Evolutionary conservation across 2,329 filamentous ascomycete species (phyloP), one percentile per base, ranked within the genome.

Genomic region (Monosporascus cannonballus): DNA sequence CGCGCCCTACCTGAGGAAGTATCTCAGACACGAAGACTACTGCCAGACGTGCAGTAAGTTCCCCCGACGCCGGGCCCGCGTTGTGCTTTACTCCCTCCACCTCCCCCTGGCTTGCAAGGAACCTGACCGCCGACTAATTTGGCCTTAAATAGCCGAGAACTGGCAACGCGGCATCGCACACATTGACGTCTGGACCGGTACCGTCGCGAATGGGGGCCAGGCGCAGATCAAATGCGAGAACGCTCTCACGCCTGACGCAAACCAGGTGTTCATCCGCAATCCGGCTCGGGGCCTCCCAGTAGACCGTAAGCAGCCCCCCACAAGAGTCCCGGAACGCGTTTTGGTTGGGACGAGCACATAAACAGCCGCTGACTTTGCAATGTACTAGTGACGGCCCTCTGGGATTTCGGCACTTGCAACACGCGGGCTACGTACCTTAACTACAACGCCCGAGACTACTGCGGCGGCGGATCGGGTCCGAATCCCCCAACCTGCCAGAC

Each of bases 1-100:
- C 53, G 58, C 66, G n/a, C 73, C 73, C 0, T 73, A 73, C 53
- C 54, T 74, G 30, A 66, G 65, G 50, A 77, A 77, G 59, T 76
- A 76, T 54, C 60, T 73, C 5, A 64, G 67, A 3, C 63, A 61
- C 51, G 61, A 66, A 48, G 64, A 66, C 36, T 52, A 50, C 30
- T 66, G 63, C 36, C 58, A 51, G 8, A 38, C n/a, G 3, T 64
- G 60, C 52, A 54, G 59, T 64, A 34, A 54, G 61, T 63, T n/a
- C 41, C 24, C 8, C 20, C 38, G 11, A 14, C 11, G 9, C 4
- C 30, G 9, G 11, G 1, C 1, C 30, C 4, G 9, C 30, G 30
- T 14, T 14, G 30, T 20, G n/a, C n/a, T 22, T n/a, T 25, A 51
- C 8, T 20, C n/a, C 39, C 39, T 20, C 11, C 8, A 3, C 18